These are phyloP conservation scores for Symbiodinium natans DNA, from an alignment of 73 alveolate genomes.

Conservation along the genomic window DNA sequence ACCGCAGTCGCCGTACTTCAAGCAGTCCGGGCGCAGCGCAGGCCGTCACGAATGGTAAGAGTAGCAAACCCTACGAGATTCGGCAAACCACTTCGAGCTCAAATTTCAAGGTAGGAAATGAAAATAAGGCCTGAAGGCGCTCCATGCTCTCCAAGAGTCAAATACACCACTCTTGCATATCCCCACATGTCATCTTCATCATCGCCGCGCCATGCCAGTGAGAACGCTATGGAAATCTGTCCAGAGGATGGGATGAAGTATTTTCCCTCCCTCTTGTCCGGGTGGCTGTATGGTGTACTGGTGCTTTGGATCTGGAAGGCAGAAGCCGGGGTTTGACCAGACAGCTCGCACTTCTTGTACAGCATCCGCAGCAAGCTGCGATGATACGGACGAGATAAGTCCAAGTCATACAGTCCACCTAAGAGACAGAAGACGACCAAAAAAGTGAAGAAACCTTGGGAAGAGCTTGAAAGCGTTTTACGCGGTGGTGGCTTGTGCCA, in stretches of 20 bases:
- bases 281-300: not conserved
- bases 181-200: slow-evolving; percentile 49
- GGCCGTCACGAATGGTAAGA: too few relatives aligned
- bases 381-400: slow-evolving; percentile 40
- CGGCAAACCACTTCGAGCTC: too few relatives aligned
- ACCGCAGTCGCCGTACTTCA: too few relatives aligned
- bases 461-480: too few relatives aligned
- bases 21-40: too few relatives aligned
- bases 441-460: too few relatives aligned
- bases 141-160: not conserved
- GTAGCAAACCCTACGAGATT: too few relatives aligned
- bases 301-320: not conserved
- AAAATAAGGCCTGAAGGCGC: too few relatives aligned
- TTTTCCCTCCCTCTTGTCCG: slow-evolving; percentile 67
- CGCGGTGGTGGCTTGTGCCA: not conserved
- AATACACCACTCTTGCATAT: slow-evolving; percentile 42
- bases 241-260: slow-evolving; percentile 1
- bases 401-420: slow-evolving; percentile 78
- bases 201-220: slow-evolving; percentile 66
- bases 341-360: slow-evolving; percentile 75
- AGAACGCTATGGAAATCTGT: not conserved
- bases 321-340: not conserved
- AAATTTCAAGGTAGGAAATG: too few relatives aligned
- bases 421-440: not conserved
- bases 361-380: slow-evolving; percentile 89